phyloP scores from a whole-genome alignment of 2,329 filamentous ascomycete genomes.

The Beauveria scarabaeidicola region DNA sequence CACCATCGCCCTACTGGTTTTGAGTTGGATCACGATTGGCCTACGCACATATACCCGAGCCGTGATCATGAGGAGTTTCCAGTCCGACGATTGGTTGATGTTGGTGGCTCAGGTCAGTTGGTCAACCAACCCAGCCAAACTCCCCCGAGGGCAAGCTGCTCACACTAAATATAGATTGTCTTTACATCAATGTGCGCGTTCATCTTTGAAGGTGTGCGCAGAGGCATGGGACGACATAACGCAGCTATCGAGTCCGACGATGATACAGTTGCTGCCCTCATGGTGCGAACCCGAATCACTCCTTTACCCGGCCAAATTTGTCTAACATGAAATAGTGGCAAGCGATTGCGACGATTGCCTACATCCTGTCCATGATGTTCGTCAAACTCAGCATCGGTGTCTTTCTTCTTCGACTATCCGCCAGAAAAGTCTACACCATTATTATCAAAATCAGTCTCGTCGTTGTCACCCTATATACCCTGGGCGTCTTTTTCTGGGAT shows the following conservation, averaged over 20 bases:
- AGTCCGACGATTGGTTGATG: slow-evolving; percentile 48
- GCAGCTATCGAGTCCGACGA: slow-evolving; percentile 30
- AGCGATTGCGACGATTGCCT: slow-evolving; percentile 41
- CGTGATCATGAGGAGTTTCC: slow-evolving; percentile 35
- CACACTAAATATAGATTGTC: slow-evolving; percentile 24
- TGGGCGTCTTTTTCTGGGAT: slow-evolving; percentile 44
- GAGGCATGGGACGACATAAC: slow-evolving; percentile 41
- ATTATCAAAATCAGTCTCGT: slow-evolving; percentile 37
- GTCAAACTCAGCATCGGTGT: slow-evolving; percentile 48
- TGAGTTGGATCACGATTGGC: slow-evolving; percentile 34
- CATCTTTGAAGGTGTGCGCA: slow-evolving; percentile 32
- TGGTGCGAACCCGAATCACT: slow-evolving; percentile 23
- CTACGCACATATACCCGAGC: slow-evolving; percentile 37
- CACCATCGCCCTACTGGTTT: slow-evolving; percentile 27
- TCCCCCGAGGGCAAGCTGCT: not conserved
- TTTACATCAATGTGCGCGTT: slow-evolving; percentile 41
- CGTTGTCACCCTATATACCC: slow-evolving; percentile 38
- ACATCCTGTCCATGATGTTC: slow-evolving; percentile 46
- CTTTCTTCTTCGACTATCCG: slow-evolving; percentile 41
- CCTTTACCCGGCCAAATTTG: not conserved
- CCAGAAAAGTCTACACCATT: slow-evolving; percentile 37
- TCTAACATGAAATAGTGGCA: slow-evolving; percentile 32
- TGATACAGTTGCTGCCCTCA: slow-evolving; percentile 36
- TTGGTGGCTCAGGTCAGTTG: slow-evolving; percentile 35
- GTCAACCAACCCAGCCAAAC: no score